Conservation (phyloP, 805 yeast genomes). For the Kazachstania psychrophila region DNA sequence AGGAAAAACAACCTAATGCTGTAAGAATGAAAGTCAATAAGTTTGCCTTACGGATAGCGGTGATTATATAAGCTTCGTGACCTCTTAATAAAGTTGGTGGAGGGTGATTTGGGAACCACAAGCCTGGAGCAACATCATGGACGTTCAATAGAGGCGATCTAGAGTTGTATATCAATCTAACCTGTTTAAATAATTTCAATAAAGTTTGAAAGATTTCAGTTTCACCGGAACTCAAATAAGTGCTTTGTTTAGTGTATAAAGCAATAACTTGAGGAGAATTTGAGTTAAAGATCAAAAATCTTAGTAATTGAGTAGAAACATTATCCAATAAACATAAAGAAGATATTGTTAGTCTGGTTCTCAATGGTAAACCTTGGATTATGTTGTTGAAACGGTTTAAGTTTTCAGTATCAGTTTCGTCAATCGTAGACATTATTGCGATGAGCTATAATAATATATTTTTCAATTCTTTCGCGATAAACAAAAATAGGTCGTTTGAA, state of each 20-base stretch:
- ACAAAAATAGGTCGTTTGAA: too few species aligned
- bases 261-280: constrained; percentile 45
- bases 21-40: constrained; percentile 84
- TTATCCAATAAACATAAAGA: constrained; percentile 73
- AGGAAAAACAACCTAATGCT: constrained; percentile 70
- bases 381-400: constrained; percentile 19
- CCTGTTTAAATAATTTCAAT: constrained; percentile 68
- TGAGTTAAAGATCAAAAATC: constrained; percentile 63
- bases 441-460: too few species aligned
- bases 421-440: constrained; percentile 1
- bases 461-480: too few species aligned
- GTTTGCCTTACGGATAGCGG: constrained; percentile 71
- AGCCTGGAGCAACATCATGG: constrained; percentile 59
- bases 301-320: constrained; percentile 67
- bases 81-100: constrained; percentile 51
- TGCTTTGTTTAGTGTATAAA: constrained; percentile 46
- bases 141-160: constrained; percentile 67
- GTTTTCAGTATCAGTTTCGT: constrained; percentile 14
- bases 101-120: constrained; percentile 55
- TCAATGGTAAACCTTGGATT: constrained; percentile 28
- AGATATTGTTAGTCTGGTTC: constrained; percentile 56
- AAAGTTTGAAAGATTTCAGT: constrained; percentile 52
- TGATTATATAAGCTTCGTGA: constrained; percentile 38
- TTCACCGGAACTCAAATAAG: constrained; percentile 48
- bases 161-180: constrained; percentile 56